Evolutionary conservation across 208 protist genomes (phyloP), one percentile per base, ranked within the genome.

Genomic region (Borovskyia barvae): DNA sequence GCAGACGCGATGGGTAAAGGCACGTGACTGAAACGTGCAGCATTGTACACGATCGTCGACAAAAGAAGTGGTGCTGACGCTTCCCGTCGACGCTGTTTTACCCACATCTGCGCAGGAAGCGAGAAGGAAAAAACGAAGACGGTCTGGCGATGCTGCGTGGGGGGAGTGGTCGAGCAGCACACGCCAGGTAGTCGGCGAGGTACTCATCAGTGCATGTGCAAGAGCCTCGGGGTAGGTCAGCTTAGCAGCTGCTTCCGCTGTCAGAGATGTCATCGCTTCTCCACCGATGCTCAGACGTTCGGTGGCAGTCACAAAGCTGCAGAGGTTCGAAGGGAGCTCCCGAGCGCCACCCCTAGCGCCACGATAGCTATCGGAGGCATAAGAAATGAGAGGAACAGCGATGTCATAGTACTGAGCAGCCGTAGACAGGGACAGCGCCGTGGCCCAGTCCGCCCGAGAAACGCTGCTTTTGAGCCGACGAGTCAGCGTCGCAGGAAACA

Each of bases 401-500:
- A 78, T 15, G 33, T 82, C 76, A 35, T 78, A 82, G 49, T 28
- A 61, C 9, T 56, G 41, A 26, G 66, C 49, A 5, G 66, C 70
- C n/a, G 56, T 63, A 1, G 70, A 55, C 1, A 82, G 52, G 2
- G 60, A 54, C 12, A 82, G 19, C 2, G 61, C 76, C 33, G 55
- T 53, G 7, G 19, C 0, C 66, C 71, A 78, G n/a, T 66, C 39
- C 1, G 41, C 50, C 14, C 39, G 36, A 19, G 15, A 19, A 4
- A 20, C n/a, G 14, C 32, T 42, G 39, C 36, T 60, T 14, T 48
- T 42, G 12, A 81, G 36, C 22, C 55, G 52, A 6, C 70, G 59
- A 3, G 57, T 69, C n/a, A 81, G 37, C 17, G 86, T 84, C 22
- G 77, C 86, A 14, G 80, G 28, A 56, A 80, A 90, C 86, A 93